phyloP scores from a whole-genome alignment of 1,284 basidiomycete species.

The Porogramme epimiltina region DNA sequence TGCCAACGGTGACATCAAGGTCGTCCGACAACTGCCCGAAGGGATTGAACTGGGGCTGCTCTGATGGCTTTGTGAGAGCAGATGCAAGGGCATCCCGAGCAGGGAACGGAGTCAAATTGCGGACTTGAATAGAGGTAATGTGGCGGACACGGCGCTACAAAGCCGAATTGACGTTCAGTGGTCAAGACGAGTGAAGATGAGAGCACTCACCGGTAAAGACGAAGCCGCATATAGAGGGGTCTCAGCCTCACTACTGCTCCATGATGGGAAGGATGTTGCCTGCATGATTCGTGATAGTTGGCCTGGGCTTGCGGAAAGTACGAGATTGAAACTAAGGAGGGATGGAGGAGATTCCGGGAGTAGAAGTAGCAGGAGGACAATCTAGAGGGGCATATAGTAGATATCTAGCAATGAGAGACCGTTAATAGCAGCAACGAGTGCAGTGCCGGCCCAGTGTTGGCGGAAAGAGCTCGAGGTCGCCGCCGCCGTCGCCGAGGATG shows the following conservation, averaged over 20 bases:
- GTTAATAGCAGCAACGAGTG: neutral
- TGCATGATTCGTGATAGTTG: conserved; percentile 6
- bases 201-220: conserved; percentile 15
- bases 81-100: conserved; percentile 75
- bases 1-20: conserved; percentile 60
- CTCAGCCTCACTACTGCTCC: conserved; percentile 5
- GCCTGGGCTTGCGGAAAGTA: neutral
- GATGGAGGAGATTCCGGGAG: neutral
- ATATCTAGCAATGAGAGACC: conserved; percentile 2
- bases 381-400: conserved; percentile 11
- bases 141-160: conserved; percentile 72
- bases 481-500: conserved; percentile 11
- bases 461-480: neutral
- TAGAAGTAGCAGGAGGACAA: neutral
- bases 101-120: conserved; percentile 82
- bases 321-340: neutral
- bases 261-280: conserved; percentile 5
- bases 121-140: conserved; percentile 71
- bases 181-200: neutral
- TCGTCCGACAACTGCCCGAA: conserved; percentile 66
- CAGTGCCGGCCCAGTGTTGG: neutral
- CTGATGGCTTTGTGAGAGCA: conserved; percentile 64
- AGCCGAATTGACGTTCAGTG: conserved; percentile 2
- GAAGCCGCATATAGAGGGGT: neutral
- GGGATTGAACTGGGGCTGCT: conserved; percentile 56